These are phyloP conservation scores for Dissophora ornata DNA, from an alignment of 192 early-diverging fungal genomes.

Conservation along the genomic window DNA sequence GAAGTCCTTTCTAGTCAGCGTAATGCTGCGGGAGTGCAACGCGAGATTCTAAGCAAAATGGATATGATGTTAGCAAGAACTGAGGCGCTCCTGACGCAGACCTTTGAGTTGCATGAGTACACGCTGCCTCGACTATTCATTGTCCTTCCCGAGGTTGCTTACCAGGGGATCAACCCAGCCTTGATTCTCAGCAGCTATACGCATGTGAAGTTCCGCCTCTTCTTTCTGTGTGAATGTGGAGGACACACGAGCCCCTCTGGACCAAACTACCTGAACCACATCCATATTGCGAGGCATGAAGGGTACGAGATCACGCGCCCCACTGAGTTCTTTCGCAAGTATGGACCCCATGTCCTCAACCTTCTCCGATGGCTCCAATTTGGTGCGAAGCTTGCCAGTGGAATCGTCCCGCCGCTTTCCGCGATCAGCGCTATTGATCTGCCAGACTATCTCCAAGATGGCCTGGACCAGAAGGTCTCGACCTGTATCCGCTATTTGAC, in stretches of 20 bases:
- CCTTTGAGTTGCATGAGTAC: constrained; percentile 51
- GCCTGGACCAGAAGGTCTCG: constrained; percentile 15
- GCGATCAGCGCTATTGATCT: constrained; percentile 25
- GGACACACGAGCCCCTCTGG: constrained; percentile 33
- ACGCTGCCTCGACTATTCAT: constrained; percentile 41
- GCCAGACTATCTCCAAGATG: constrained; percentile 11
- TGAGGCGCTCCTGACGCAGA: constrained; percentile 37
- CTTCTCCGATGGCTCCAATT: constrained; percentile 28
- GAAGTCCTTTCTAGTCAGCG: not conserved
- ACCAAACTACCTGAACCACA: constrained; percentile 30
- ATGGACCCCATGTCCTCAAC: constrained; percentile 22
- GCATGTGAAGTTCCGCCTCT: constrained; percentile 35
- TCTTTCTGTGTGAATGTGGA: constrained; percentile 48
- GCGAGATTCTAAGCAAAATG: constrained; percentile 16
- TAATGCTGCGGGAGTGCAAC: constrained; percentile 10
- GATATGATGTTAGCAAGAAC: constrained; percentile 10
- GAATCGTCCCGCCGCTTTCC: constrained; percentile 21
- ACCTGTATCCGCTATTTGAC: constrained; percentile 21
- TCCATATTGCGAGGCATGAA: constrained; percentile 46
- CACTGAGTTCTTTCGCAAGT: constrained; percentile 45
- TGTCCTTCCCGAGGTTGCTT: constrained; percentile 41
- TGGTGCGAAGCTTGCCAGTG: constrained; percentile 18
- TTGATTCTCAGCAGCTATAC: constrained; percentile 10
- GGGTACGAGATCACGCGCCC: constrained; percentile 48
- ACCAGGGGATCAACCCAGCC: constrained; percentile 30